phyloP scores from a whole-genome alignment of 306 rosid species.

The Luffa acutangula region DNA sequence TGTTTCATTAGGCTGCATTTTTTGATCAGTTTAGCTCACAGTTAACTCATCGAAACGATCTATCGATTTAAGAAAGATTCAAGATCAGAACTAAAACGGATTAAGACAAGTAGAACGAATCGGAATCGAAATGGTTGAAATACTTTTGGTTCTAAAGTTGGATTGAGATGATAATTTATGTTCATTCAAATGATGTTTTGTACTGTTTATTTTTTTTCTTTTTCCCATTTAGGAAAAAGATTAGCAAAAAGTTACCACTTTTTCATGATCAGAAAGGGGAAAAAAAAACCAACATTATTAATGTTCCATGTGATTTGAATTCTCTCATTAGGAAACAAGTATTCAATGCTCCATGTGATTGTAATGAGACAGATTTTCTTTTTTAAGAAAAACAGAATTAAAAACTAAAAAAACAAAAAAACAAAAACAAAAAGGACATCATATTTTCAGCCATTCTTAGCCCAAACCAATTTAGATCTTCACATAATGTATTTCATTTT shows the following conservation, averaged over 20 bases:
- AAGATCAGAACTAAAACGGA: too few species aligned
- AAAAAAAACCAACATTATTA: neutral
- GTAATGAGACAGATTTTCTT: neutral
- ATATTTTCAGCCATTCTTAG: neutral
- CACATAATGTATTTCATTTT: neutral
- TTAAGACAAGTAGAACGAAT: neutral
- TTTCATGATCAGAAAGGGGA: neutral
- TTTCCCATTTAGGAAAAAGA: neutral
- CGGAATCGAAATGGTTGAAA: neutral
- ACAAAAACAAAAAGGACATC: neutral
- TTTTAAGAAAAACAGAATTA: neutral
- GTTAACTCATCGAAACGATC: neutral
- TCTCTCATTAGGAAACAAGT: neutral
- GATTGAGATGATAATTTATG: neutral
- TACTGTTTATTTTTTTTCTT: neutral
- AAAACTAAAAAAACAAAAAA: neutral
- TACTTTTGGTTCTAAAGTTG: neutral
- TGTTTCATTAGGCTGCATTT: neutral
- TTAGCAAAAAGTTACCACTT: neutral
- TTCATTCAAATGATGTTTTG: neutral
- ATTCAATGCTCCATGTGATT: conserved; percentile 8
- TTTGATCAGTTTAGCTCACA: neutral
- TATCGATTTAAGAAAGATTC: neutral
- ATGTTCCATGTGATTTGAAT: conserved; percentile 4
- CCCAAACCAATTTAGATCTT: neutral